Conservation (phyloP, 2,329 filamentous ascomycete genomes). For the Leptographium wingfieldii region DNA sequence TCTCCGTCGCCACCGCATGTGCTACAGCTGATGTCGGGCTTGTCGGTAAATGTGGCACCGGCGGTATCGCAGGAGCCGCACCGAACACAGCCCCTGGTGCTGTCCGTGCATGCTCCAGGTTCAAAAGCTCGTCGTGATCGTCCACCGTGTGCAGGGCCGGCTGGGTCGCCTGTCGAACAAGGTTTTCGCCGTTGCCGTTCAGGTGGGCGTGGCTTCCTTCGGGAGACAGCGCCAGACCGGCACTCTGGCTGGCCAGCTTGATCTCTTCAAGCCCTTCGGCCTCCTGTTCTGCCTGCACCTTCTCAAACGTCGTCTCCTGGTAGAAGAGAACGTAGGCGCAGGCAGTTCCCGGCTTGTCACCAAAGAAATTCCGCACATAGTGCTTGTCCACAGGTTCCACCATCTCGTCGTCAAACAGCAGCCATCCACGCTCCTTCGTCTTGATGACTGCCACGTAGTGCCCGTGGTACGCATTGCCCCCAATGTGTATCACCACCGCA, state of each 20-base stretch:
- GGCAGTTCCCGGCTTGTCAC: constrained; percentile 78
- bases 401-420: constrained; percentile 96
- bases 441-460: constrained; percentile 98
- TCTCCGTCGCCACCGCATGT: constrained; percentile 10
- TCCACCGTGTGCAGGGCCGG: constrained; percentile 25
- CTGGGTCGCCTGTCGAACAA: constrained; percentile 39
- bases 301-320: constrained; percentile 69
- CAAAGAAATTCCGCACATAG: constrained; percentile 95
- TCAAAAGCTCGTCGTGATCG: constrained; percentile 40
- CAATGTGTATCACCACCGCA: constrained; percentile 93
- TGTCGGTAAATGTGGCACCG: constrained; percentile 17
- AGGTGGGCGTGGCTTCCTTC: constrained; percentile 28
- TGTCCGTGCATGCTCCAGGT: constrained; percentile 54
- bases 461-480: constrained; percentile 90
- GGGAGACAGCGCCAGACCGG: constrained; percentile 33
- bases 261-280: constrained; percentile 59
- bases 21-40: neutral
- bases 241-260: constrained; percentile 41
- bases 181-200: constrained; percentile 26
- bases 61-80: constrained; percentile 13
- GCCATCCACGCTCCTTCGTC: constrained; percentile 88
- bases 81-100: constrained; percentile 32
- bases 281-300: constrained; percentile 65
- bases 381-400: constrained; percentile 95
- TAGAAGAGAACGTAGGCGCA: constrained; percentile 98